Conservation (phyloP, 768 basidiomycete species). For the Russula emetica region DNA sequence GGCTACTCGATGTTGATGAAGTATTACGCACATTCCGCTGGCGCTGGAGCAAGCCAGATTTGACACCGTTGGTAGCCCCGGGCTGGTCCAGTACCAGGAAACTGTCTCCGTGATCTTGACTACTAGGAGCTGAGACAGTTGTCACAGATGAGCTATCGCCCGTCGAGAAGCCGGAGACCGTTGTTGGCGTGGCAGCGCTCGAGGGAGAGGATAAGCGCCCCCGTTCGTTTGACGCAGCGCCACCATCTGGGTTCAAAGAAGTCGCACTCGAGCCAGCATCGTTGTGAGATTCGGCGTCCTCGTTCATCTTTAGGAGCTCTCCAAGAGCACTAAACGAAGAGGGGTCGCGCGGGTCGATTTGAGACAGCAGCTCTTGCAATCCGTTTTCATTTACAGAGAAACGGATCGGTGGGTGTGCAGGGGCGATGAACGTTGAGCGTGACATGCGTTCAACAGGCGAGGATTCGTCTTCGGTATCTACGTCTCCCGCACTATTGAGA, state of each 20-base stretch:
- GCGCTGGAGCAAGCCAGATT: not conserved
- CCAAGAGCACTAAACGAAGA: constrained; percentile 42
- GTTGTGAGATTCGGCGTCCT: constrained; percentile 6
- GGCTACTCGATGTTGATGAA: constrained; percentile 14
- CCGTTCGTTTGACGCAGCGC: constrained; percentile 6
- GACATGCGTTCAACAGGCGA: constrained; percentile 64
- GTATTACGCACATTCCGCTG: constrained; percentile 4
- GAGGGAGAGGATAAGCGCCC: constrained; percentile 29
- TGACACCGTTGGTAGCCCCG: not conserved
- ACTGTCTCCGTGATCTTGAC: constrained; percentile 20
- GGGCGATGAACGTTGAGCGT: constrained; percentile 75
- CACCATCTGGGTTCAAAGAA: constrained; percentile 18
- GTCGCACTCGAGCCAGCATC: constrained; percentile 18
- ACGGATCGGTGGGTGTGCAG: constrained; percentile 85
- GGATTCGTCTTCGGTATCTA: constrained; percentile 43
- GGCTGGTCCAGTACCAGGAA: not conserved
- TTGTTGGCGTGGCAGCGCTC: constrained; percentile 30
- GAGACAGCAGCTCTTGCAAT: constrained; percentile 68
- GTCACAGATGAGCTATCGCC: constrained; percentile 30
- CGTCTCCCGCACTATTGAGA: constrained; percentile 29
- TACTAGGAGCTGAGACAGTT: constrained; percentile 22
- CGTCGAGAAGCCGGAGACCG: constrained; percentile 14
- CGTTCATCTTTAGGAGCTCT: constrained; percentile 42
- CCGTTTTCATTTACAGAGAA: constrained; percentile 82
- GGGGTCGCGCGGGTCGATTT: constrained; percentile 42